Percentiles rank a stretch among this genome's conserved stretches.
phyloP scores from a whole-genome alignment of 2,329 filamentous ascomycete species.

The Arthrinium phaeospermum region DNA sequence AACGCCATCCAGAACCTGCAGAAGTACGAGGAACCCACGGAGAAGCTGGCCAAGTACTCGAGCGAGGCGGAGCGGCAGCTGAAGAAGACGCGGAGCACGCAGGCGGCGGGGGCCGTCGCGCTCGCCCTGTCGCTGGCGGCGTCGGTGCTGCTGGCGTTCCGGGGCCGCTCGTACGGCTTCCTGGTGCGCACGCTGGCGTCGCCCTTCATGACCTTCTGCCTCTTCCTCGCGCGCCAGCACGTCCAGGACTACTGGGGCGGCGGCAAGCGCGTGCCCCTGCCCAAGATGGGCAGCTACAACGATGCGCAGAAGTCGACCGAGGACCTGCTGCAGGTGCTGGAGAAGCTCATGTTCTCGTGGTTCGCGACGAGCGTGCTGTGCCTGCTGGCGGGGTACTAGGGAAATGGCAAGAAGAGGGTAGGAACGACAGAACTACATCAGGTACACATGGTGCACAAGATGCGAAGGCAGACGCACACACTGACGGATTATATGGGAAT shows the following conservation, averaged over 20 bases:
- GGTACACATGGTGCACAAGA: not conserved
- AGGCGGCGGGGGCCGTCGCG: slow-evolving; percentile 45
- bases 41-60: slow-evolving; percentile 52
- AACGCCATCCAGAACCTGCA: slow-evolving; percentile 49
- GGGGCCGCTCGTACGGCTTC: slow-evolving; percentile 24
- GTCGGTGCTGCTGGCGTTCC: slow-evolving; percentile 27
- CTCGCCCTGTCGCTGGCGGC: slow-evolving; percentile 35
- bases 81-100: slow-evolving; percentile 50
- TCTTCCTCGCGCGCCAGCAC: slow-evolving; percentile 30
- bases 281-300: slow-evolving; percentile 35
- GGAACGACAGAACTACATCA: not conserved
- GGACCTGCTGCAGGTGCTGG: slow-evolving; percentile 30
- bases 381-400: slow-evolving; percentile 30
- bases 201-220: slow-evolving; percentile 25
- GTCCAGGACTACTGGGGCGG: slow-evolving; percentile 32
- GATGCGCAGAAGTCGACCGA: slow-evolving; percentile 33
- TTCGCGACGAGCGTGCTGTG: slow-evolving; percentile 28
- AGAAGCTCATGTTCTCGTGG: slow-evolving; percentile 32
- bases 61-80: slow-evolving; percentile 48
- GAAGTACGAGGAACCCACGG: slow-evolving; percentile 49
- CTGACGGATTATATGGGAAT: not conserved
- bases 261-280: slow-evolving; percentile 30
- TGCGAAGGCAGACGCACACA: too few species aligned
- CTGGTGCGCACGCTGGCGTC: slow-evolving; percentile 28
- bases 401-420: not conserved